Percentiles rank a stretch among this genome's conserved stretches.
Evolutionary conservation across 1,139 yeast species (phyloP).

Genomic region (Blastobotrys ciferrii): DNA sequence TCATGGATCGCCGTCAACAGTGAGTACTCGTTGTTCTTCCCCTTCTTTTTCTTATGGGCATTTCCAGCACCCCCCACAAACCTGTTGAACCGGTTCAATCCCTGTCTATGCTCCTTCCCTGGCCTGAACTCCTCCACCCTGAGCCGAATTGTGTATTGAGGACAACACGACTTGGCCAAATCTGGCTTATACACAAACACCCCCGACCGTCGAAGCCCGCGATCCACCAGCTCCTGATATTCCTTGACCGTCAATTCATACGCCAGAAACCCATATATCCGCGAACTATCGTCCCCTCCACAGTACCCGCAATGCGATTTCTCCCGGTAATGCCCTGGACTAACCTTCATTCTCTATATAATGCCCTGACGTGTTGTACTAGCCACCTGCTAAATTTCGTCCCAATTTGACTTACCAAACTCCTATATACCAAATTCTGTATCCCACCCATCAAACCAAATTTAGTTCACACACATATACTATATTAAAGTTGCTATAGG

Average conservation of each 20-base stretch:
- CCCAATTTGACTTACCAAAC: neutral
- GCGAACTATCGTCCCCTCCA: slow-evolving; percentile 43
- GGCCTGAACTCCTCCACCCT: slow-evolving; percentile 46
- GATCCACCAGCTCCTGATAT: slow-evolving; percentile 64
- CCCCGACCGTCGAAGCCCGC: slow-evolving; percentile 82
- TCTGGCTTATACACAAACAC: slow-evolving; percentile 71
- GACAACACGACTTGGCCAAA: slow-evolving; percentile 69
- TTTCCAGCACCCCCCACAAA: slow-evolving; percentile 33
- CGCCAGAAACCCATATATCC: slow-evolving; percentile 44
- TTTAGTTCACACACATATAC: too few relatives aligned
- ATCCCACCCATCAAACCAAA: too few relatives aligned
- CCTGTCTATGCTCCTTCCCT: slow-evolving; percentile 65
- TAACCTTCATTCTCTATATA: slow-evolving; percentile 16
- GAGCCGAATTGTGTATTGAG: slow-evolving; percentile 79
- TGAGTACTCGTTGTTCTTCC: slow-evolving; percentile 32
- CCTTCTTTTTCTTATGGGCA: slow-evolving; percentile 26
- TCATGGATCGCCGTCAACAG: slow-evolving; percentile 29
- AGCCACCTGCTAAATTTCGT: too few relatives aligned
- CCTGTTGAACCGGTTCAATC: slow-evolving; percentile 59
- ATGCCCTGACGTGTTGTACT: too few relatives aligned
- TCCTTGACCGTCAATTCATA: slow-evolving; percentile 48
- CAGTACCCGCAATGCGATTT: slow-evolving; percentile 54
- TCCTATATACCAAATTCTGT: too few relatives aligned
- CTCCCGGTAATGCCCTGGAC: slow-evolving; percentile 19
- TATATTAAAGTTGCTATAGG: too few relatives aligned